Percentiles rank a stretch among this genome's conserved stretches.
Conservation (phyloP, 2,329 filamentous ascomycete species). For the Xylariaceae sp. region DNA sequence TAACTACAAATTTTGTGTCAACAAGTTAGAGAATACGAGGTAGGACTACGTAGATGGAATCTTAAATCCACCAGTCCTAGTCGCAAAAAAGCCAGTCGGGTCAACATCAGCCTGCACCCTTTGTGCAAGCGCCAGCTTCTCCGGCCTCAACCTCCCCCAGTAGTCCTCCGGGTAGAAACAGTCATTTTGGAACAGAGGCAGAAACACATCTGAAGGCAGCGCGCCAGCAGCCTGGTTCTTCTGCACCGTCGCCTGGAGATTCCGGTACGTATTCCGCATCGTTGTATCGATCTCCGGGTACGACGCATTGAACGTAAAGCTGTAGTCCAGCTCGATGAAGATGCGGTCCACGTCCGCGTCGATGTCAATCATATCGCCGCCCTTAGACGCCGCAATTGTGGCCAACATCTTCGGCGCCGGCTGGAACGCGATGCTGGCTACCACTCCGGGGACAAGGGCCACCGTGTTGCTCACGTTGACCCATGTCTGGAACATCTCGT, state of each 20-base stretch:
- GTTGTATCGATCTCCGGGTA: constrained; percentile 30
- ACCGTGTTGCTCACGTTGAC: constrained; percentile 27
- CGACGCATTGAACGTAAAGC: constrained; percentile 30
- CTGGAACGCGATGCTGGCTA: constrained; percentile 37
- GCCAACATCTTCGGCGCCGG: constrained; percentile 37
- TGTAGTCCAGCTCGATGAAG: constrained; percentile 42
- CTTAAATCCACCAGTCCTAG: constrained; percentile 41
- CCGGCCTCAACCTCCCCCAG: constrained; percentile 36
- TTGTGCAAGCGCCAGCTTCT: constrained; percentile 33
- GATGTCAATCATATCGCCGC: constrained; percentile 38
- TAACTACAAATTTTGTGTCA: constrained; percentile 6
- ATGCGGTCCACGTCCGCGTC: constrained; percentile 38
- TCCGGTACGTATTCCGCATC: constrained; percentile 35
- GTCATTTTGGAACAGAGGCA: constrained; percentile 44
- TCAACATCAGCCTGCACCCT: constrained; percentile 35
- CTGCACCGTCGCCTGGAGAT: constrained; percentile 29
- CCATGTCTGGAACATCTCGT: constrained; percentile 32
- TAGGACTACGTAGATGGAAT: too few relatives aligned
- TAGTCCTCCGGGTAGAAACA: constrained; percentile 41
- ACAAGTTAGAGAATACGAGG: neutral
- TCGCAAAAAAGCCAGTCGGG: constrained; percentile 35
- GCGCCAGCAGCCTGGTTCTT: constrained; percentile 31
- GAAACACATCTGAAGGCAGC: constrained; percentile 32
- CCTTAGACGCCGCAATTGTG: constrained; percentile 27
- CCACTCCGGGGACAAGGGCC: constrained; percentile 22